Evolutionary conservation across 345 rosid genomes (phyloP).

Genomic region (Euphorbia lathyris): DNA sequence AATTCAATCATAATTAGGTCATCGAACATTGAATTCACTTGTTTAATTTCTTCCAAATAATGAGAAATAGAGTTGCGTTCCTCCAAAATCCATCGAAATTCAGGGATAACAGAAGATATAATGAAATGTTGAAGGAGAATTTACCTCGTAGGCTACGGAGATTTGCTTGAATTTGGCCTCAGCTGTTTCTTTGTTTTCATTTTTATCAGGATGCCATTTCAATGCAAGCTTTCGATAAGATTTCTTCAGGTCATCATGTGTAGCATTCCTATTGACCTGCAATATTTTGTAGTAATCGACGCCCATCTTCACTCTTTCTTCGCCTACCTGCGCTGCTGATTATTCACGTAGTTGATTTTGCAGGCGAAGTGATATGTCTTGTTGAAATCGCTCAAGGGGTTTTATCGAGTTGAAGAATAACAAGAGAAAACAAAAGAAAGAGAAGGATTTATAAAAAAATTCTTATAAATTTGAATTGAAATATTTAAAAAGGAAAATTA

Average conservation of each 20-base stretch:
- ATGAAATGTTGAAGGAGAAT: not conserved
- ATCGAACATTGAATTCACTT: too few relatives aligned
- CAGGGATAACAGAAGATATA: too few relatives aligned
- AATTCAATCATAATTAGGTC: not conserved
- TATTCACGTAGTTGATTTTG: not conserved
- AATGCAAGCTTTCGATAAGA: slow-evolving; percentile 84
- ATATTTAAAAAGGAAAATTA: too few relatives aligned
- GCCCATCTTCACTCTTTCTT: slow-evolving; percentile 29
- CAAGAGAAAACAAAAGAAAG: not conserved
- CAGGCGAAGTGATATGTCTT: not conserved
- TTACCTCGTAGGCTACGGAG: slow-evolving; percentile 83
- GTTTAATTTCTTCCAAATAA: too few relatives aligned
- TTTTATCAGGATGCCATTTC: slow-evolving; percentile 96
- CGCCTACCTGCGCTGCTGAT: not conserved
- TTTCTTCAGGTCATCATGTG: slow-evolving; percentile 77
- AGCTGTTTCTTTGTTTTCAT: slow-evolving; percentile 75
- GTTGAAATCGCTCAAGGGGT: not conserved
- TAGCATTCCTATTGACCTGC: slow-evolving; percentile 60
- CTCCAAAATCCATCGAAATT: too few relatives aligned
- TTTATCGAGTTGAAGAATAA: not conserved
- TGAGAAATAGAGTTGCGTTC: too few relatives aligned
- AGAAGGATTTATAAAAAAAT: slow-evolving; percentile 1
- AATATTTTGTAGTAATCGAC: slow-evolving; percentile 57
- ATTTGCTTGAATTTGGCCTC: slow-evolving; percentile 87
- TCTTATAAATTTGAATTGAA: too few relatives aligned